Percentiles rank a stretch among this genome's conserved stretches.
These are phyloP conservation scores for Kuraishia ogatae DNA, from an alignment of 805 yeast species.

Conservation along the genomic window DNA sequence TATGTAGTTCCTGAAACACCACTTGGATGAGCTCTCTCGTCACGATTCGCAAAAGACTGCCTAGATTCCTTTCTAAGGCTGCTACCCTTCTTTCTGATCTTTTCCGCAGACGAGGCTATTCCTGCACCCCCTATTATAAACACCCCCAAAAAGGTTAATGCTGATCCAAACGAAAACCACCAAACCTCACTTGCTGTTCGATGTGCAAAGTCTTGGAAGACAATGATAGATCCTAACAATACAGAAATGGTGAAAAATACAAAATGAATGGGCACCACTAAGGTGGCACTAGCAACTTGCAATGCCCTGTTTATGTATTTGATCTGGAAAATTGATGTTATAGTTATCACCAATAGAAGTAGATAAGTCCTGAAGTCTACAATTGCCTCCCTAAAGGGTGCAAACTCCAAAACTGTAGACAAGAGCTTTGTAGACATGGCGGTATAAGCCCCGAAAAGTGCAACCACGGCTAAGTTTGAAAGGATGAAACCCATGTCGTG, in stretches of 20 bases:
- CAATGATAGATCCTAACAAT: constrained; percentile 29
- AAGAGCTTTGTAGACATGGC: constrained; percentile 36
- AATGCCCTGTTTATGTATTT: constrained; percentile 29
- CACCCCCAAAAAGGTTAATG: constrained; percentile 31
- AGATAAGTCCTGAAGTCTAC: constrained; percentile 21
- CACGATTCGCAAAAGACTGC: neutral
- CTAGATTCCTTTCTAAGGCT: neutral
- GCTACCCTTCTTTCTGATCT: neutral
- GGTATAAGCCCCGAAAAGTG: constrained; percentile 37
- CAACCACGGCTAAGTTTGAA: constrained; percentile 26
- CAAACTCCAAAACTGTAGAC: constrained; percentile 21
- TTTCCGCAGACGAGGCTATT: neutral
- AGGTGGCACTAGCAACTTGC: constrained; percentile 30
- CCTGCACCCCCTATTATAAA: constrained; percentile 19
- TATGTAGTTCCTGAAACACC: neutral
- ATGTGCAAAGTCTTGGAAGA: constrained; percentile 30
- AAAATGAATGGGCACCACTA: constrained; percentile 42
- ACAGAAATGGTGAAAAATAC: constrained; percentile 37
- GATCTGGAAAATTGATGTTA: constrained; percentile 33
- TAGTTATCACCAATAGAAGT: constrained; percentile 20
- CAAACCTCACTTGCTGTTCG: constrained; percentile 12
- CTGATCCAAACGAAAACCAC: constrained; percentile 25
- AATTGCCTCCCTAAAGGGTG: constrained; percentile 15
- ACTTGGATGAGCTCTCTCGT: neutral
- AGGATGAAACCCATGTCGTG: constrained; percentile 15